These are phyloP conservation scores for Cladophialophora chaetospira DNA, from an alignment of 2,329 filamentous ascomycete genomes.

Conservation along the genomic window DNA sequence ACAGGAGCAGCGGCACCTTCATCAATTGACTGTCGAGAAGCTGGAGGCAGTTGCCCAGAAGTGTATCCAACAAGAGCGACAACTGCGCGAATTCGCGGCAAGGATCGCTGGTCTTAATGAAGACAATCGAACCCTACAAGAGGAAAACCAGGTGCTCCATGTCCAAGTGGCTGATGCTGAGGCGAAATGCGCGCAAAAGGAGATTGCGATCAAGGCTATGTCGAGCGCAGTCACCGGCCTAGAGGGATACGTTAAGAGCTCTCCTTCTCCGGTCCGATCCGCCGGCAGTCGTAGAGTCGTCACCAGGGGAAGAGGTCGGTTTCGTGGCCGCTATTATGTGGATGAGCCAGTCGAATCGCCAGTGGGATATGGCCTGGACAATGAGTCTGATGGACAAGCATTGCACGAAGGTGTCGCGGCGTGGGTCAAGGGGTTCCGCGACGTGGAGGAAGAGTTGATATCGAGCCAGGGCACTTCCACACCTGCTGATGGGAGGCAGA, in stretches of 20 bases:
- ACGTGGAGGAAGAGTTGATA: conserved; percentile 44
- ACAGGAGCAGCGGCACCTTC: conserved; percentile 32
- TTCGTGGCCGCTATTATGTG: conserved; percentile 33
- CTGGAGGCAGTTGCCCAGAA: conserved; percentile 31
- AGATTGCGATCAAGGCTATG: conserved; percentile 34
- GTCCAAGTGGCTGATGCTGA: conserved; percentile 17
- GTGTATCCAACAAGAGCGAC: conserved; percentile 29
- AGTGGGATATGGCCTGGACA: background rate
- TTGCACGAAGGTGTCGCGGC: conserved; percentile 43
- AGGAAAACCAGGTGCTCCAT: conserved; percentile 25
- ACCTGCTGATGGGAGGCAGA: background rate
- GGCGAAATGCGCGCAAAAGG: conserved; percentile 24
- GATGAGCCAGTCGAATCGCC: conserved; percentile 21
- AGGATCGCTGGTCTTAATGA: conserved; percentile 24
- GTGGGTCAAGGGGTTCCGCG: conserved; percentile 48
- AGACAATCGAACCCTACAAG: conserved; percentile 22
- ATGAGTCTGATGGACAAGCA: conserved; percentile 22
- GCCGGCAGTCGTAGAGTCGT: conserved; percentile 20
- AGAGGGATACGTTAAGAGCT: conserved; percentile 34
- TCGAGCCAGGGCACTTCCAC: background rate
- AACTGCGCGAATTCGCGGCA: conserved; percentile 24
- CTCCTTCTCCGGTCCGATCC: conserved; percentile 18
- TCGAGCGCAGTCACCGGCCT: conserved; percentile 33
- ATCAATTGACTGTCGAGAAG: conserved; percentile 30
- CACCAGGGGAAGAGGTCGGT: conserved; percentile 32